Base-by-base conservation (phyloP, 2,329 filamentous ascomycete species). In the Alternaria triticimaculans region DNA sequence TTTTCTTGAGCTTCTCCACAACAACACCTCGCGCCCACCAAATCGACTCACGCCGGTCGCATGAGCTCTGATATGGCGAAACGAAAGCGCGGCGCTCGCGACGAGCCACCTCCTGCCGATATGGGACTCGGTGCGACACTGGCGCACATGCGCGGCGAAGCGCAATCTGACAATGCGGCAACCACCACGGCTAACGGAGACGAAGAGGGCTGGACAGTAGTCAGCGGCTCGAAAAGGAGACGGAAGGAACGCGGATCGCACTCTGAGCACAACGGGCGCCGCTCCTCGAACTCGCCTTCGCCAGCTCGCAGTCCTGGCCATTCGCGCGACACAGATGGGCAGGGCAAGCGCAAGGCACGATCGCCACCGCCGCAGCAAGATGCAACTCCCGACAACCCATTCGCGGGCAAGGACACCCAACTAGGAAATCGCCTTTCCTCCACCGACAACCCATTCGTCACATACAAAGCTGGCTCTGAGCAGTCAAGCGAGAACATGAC, bases 91-190 rank as follows among this genome's bases (percentile, higher is more conserved):
- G 62, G 64, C 50, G 33, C 65, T 33, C 63, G 71, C 21, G 66
- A 72, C 6, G 67, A 74, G 15, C 53, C 48, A 37, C 57, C 64
- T 33, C 55, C 64, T n/a, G 61, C 66, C 48, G 70, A 76, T 45
- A 65, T 73, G 46, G 72, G 76, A 18, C 67, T 78, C 18, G 75
- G 74, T 28, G 73, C 72, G 41, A 77, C 75, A 41, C 61, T 77
- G 54, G 73, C 74, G 53, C 70, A 72, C 54, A 55, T 77, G 65
- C 66, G 68, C 51, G 66, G 66, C 37, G 69, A 71, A 33, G 54
- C 64, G 18, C 60, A 68, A n/a, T 46, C 67, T 12, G 62, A 61
- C 20, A 55, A 58, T 18, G 58, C 67, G 33, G 58, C 64, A 50
- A 58, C 59, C 26, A 60, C 55, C 23, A 55, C 57, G n/a, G 53